Percentiles rank a stretch among this genome's conserved stretches.
These are phyloP conservation scores for Mortierella sp. DNA, from an alignment of 371 early-diverging fungal genomes.

Conservation along the genomic window DNA sequence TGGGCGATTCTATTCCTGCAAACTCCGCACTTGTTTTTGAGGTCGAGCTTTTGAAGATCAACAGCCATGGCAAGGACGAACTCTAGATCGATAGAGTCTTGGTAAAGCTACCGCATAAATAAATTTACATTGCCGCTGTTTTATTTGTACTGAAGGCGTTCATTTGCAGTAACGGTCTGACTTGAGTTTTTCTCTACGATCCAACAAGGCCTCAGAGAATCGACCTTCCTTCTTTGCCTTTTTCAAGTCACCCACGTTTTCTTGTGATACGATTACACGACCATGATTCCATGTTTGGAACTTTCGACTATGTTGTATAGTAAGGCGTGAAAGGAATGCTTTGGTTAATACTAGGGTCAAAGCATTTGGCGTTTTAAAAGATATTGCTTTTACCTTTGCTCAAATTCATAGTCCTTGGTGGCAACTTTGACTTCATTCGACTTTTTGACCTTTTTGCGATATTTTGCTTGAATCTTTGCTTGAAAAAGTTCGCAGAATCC, in stretches of 20 bases:
- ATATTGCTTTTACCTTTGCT: constrained; percentile 56
- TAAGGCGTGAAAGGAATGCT: not conserved
- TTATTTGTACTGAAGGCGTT: not conserved
- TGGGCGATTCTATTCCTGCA: constrained; percentile 41
- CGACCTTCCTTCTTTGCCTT: constrained; percentile 80
- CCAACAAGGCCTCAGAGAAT: constrained; percentile 81
- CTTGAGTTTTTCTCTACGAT: constrained; percentile 85
- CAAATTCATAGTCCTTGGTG: constrained; percentile 60
- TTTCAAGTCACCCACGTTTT: constrained; percentile 66
- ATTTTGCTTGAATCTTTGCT: constrained; percentile 77
- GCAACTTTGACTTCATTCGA: constrained; percentile 58
- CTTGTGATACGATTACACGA: constrained; percentile 62
- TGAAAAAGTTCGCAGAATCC: constrained; percentile 82
- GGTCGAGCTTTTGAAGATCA: constrained; percentile 55
- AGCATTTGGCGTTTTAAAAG: not conserved
- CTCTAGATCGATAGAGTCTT: constrained; percentile 12
- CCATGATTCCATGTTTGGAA: constrained; percentile 78
- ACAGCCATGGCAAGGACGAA: constrained; percentile 49
- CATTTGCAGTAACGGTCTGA: constrained; percentile 89
- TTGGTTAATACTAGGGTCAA: not conserved
- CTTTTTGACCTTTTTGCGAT: constrained; percentile 56
- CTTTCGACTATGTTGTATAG: constrained; percentile 65
- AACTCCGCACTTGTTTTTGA: constrained; percentile 55
- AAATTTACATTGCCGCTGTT: not conserved
- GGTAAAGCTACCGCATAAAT: not conserved